Conservation (phyloP, 371 early-diverging fungal species). For the Mucor mucedo region DNA sequence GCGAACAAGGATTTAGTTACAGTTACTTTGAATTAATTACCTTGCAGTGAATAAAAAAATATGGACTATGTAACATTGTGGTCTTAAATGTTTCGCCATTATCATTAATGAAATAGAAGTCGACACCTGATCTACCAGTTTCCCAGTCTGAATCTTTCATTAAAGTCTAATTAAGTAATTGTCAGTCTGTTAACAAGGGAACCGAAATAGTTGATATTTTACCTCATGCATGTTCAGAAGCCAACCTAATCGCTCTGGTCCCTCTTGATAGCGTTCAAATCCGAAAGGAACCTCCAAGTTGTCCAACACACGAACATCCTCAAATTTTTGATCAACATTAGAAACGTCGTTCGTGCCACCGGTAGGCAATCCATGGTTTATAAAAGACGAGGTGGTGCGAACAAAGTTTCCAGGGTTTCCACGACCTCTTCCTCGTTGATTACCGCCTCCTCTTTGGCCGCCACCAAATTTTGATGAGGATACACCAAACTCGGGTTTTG, state of each 20-base stretch:
- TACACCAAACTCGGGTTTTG: slow-evolving; percentile 38
- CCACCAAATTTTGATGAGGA: slow-evolving; percentile 25
- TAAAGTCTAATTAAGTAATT: slow-evolving; percentile 46
- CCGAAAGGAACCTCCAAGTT: slow-evolving; percentile 83
- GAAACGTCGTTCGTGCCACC: slow-evolving; percentile 26
- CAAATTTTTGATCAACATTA: slow-evolving; percentile 51
- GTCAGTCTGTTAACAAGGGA: not conserved
- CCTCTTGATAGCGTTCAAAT: slow-evolving; percentile 79
- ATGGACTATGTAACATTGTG: slow-evolving; percentile 85
- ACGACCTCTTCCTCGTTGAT: slow-evolving; percentile 2
- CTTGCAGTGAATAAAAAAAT: slow-evolving; percentile 88
- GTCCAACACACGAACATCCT: slow-evolving; percentile 47
- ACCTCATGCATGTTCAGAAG: slow-evolving; percentile 94
- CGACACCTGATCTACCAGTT: slow-evolving; percentile 80
- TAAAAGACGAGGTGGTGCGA: slow-evolving; percentile 29
- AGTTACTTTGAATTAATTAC: slow-evolving; percentile 35
- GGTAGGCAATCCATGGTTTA: slow-evolving; percentile 27
- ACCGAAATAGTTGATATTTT: slow-evolving; percentile 19
- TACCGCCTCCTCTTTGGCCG: slow-evolving; percentile 1
- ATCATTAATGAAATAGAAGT: slow-evolving; percentile 92
- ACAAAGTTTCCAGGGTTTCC: slow-evolving; percentile 7
- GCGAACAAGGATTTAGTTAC: not conserved
- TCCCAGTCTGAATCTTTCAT: slow-evolving; percentile 69
- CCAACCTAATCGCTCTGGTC: slow-evolving; percentile 89
- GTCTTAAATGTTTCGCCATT: slow-evolving; percentile 90